Base-by-base conservation (phyloP, 306 rosid species). In the Malus fusca region DNA sequence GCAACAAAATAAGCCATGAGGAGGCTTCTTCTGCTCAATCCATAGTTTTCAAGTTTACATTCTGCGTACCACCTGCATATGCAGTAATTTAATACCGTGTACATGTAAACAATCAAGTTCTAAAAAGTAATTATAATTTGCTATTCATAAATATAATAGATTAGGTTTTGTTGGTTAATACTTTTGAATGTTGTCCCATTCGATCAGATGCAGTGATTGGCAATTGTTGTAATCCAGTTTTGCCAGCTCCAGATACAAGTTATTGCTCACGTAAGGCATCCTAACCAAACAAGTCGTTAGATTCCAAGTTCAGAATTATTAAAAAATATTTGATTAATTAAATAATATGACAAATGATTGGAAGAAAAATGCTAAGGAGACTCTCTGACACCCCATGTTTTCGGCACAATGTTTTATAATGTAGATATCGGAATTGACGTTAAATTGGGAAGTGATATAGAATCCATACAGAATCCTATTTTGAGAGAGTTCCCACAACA, bases 191-290 rank as follows among this genome's bases (percentile, higher is more conserved):
- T 66, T 78, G n/a, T 78, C 81, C 98, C 98, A 92, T n/a, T 96
- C 99, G 10, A 43, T 76, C 30, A 82, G 85, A 85, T 96, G 99
- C 81, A 78, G 46, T 22, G 81, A 84, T 80, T 90, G 98, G 77
- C 99, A 96, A 55, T 79, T 81, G 88, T 90, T 90, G 89, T 88
- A 96, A 80, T 96, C 99, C 79, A 85, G 37, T 72, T 92, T 92
- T 1, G 97, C 99, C n/a, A 96, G 88, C 81, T 92, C 96, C 1
- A 96, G 85, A 75, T 87, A 96, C 21, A 82, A 79, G 17, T 88
- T 79, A 75, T 90, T 96, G 87, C 81, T 96, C 42, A 96, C 97
- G 28, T 77, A 52, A 3, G 77, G 25, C 99, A 96, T 96, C 88
- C 99, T 94, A 78, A 66, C 28, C 33, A 60, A 66, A 22, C 19